phyloP scores from a whole-genome alignment of 768 basidiomycete genomes.

The Lepiota brunneoincarnata region DNA sequence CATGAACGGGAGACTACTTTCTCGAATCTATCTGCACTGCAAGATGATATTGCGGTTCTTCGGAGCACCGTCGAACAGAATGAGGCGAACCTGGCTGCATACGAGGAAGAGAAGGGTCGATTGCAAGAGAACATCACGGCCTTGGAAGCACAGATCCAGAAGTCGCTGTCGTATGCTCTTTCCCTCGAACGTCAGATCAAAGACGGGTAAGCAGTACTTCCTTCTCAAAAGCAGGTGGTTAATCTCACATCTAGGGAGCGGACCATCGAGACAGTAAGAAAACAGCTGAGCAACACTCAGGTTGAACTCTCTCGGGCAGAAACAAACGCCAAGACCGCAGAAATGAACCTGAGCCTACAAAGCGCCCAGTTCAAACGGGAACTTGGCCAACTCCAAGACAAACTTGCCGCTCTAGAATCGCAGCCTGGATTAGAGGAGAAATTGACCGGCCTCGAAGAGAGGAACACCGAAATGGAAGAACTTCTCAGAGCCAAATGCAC shows the following conservation, averaged over 20 bases:
- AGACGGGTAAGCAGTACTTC: slow-evolving; percentile 46
- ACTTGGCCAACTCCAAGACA: slow-evolving; percentile 52
- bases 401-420: slow-evolving; percentile 50
- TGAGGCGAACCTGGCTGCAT: slow-evolving; percentile 28
- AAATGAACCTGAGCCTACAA: slow-evolving; percentile 65
- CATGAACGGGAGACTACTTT: slow-evolving; percentile 28
- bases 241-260: slow-evolving; percentile 39
- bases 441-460: slow-evolving; percentile 62
- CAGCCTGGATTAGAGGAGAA: slow-evolving; percentile 54
- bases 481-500: slow-evolving; percentile 63
- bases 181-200: slow-evolving; percentile 62
- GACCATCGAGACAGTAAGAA: slow-evolving; percentile 34
- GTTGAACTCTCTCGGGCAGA: slow-evolving; percentile 50
- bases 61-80: slow-evolving; percentile 41
- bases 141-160: slow-evolving; percentile 65
- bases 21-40: slow-evolving; percentile 31
- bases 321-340: slow-evolving; percentile 56
- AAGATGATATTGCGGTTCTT: slow-evolving; percentile 31
- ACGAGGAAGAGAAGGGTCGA: slow-evolving; percentile 48
- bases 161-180: slow-evolving; percentile 55
- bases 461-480: slow-evolving; percentile 74
- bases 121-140: slow-evolving; percentile 56
- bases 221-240: slow-evolving; percentile 1
- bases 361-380: slow-evolving; percentile 66
- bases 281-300: slow-evolving; percentile 38